Evolutionary conservation across 768 basidiomycete genomes (phyloP), one percentile per base, ranked within the genome.

Genomic region (Rhodotorula kratochvilovae): DNA sequence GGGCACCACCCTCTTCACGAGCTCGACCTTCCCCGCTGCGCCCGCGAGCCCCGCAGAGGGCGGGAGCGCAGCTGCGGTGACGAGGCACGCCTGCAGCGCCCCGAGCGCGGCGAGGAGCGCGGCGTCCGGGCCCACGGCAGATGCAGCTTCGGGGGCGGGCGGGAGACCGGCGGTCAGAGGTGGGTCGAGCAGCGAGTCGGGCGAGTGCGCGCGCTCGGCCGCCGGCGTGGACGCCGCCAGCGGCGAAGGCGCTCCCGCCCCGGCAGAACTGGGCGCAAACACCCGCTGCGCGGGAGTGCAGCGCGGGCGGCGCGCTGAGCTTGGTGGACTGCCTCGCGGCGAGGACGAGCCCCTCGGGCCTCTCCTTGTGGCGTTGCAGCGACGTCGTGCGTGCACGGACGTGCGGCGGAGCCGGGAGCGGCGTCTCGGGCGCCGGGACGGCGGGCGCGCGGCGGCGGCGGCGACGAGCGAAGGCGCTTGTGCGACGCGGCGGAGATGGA

Each of bases 1-100:
- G 50, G 69, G 69, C 5, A 70, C 45, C 21, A 70, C n/a, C 11
- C 50, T 42, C 15, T 43, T 19, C 36, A 53, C 33, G 21, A 61
- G 31, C 25, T 33, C 35, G 19, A 12, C 25, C 10, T n/a, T 27
- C 0, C 5, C 25, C 1, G 25, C 36, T 27, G 4, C 23, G 5
- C 5, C 57, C 25, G 7, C 27, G 16, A 25, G 15, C 4, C 6
- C 56, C 17, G 39, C 21, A 3, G 25, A 8, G 25, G 42, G 2
- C 1, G 62, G 51, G 6, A 63, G n/a, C 10, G 53, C 19, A 0
- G 51, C 36, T 19, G 62, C n/a, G 11, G 16, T 6, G 3, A 1
- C 1, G 39, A 54, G 39, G 29, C 51, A 42, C 19, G 4, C 4
- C 17, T 13, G 25, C 13, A 63, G 42, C 10, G 51, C 62, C 2